Conservation (phyloP, 2,329 filamentous ascomycete genomes). For the Fusarium fujikuroi region DNA sequence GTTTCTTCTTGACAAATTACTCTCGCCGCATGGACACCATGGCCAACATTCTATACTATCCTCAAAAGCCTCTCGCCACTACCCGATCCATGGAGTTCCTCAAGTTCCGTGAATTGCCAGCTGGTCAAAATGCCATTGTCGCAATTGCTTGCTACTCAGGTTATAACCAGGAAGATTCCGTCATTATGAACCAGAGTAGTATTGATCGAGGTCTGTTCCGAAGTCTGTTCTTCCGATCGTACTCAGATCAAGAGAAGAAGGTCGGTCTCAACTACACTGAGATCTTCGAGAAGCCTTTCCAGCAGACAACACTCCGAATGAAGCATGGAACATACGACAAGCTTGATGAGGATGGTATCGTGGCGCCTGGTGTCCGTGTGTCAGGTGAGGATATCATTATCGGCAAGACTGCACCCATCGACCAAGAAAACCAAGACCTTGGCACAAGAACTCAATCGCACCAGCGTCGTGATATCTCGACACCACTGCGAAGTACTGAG, state of each 20-base stretch:
- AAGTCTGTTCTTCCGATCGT: slow-evolving; percentile 97
- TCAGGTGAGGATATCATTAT: slow-evolving; percentile 99
- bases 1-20: slow-evolving; percentile 98
- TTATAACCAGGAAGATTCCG: slow-evolving; percentile 99
- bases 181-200: slow-evolving; percentile 99
- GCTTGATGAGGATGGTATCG: slow-evolving; percentile 94
- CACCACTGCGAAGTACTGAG: slow-evolving; percentile 92
- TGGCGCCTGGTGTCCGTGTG: slow-evolving; percentile 92
- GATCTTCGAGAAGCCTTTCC: slow-evolving; percentile 93
- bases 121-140: slow-evolving; percentile 97
- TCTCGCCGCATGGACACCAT: slow-evolving; percentile 98
- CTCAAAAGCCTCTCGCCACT: slow-evolving; percentile 95
- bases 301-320: slow-evolving; percentile 86
- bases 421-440: slow-evolving; percentile 90
- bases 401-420: slow-evolving; percentile 95
- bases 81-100: slow-evolving; percentile 98
- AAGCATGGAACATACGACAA: slow-evolving; percentile 98
- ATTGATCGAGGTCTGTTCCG: slow-evolving; percentile 98
- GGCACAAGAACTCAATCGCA: slow-evolving; percentile 91
- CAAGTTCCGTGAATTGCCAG: slow-evolving; percentile 96
- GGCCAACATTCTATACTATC: slow-evolving; percentile 99
- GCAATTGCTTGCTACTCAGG: slow-evolving; percentile 97
- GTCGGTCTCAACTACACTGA: slow-evolving; percentile 94
- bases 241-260: slow-evolving; percentile 96
- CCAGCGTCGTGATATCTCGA: slow-evolving; percentile 94